These are phyloP conservation scores for Coniochaeta sp. DNA, from an alignment of 2,329 filamentous ascomycete genomes.

Conservation along the genomic window DNA sequence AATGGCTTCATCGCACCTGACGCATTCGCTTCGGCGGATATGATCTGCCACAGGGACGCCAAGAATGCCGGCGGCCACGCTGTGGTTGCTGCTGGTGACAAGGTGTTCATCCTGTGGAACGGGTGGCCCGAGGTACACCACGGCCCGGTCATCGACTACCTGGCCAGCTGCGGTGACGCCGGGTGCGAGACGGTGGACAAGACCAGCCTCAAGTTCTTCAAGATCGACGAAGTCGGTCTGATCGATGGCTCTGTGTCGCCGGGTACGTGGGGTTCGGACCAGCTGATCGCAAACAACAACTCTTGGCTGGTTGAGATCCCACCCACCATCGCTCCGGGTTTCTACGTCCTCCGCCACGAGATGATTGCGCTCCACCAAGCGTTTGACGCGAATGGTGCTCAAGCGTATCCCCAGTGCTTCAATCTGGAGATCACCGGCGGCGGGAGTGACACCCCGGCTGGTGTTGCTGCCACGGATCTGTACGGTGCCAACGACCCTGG, in stretches of 20 bases:
- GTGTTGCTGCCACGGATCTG: neutral
- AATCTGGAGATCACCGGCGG: constrained; percentile 48
- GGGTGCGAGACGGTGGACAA: constrained; percentile 2
- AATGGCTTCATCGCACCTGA: constrained; percentile 31
- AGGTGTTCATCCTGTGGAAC: constrained; percentile 20
- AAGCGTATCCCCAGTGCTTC: constrained; percentile 48
- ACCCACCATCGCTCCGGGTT: constrained; percentile 32
- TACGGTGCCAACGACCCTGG: neutral
- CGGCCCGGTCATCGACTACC: constrained; percentile 1
- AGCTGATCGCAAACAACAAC: constrained; percentile 42
- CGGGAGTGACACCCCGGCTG: constrained; percentile 18
- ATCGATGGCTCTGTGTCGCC: constrained; percentile 21
- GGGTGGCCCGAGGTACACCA: constrained; percentile 9
- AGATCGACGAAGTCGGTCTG: constrained; percentile 6
- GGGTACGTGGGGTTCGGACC: constrained; percentile 27
- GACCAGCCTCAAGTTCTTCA: constrained; percentile 3
- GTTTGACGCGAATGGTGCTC: constrained; percentile 30
- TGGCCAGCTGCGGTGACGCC: constrained; percentile 1
- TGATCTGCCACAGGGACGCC: constrained; percentile 28
- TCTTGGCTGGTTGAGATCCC: constrained; percentile 42
- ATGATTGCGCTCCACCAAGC: constrained; percentile 44
- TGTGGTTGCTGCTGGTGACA: constrained; percentile 20
- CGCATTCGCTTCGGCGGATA: constrained; percentile 22
- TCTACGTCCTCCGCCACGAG: constrained; percentile 45
- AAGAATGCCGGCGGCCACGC: constrained; percentile 20